These are phyloP conservation scores for Boletus huronensis DNA, from an alignment of 768 basidiomycete species.

Conservation along the genomic window DNA sequence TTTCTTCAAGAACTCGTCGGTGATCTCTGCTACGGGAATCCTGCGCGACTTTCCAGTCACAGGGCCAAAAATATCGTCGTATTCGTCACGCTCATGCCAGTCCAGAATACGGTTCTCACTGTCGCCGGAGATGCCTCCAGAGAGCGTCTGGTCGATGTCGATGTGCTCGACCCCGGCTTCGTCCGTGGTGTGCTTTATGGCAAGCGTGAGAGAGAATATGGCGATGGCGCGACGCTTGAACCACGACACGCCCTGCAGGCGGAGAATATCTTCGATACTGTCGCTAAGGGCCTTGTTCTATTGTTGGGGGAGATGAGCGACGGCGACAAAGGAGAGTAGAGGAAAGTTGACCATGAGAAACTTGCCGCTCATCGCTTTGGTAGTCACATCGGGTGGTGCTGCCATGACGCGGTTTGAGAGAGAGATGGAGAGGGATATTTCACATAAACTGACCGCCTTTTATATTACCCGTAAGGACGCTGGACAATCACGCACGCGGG, in stretches of 20 bases:
- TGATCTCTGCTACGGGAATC: slow-evolving; percentile 44
- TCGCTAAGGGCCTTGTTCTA: slow-evolving; percentile 73
- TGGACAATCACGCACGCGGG: neutral
- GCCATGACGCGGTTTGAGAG: slow-evolving; percentile 46
- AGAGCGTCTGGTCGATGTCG: slow-evolving; percentile 61
- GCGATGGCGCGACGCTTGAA: slow-evolving; percentile 60
- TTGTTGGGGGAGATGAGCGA: slow-evolving; percentile 1
- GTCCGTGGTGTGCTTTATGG: slow-evolving; percentile 62
- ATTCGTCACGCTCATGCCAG: slow-evolving; percentile 50
- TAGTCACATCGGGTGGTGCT: slow-evolving; percentile 55
- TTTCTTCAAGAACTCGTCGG: slow-evolving; percentile 39
- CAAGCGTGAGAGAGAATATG: slow-evolving; percentile 54
- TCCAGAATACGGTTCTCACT: slow-evolving; percentile 55
- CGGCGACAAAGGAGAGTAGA: neutral
- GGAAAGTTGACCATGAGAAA: slow-evolving; percentile 52
- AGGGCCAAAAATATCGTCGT: slow-evolving; percentile 60
- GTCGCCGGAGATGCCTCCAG: slow-evolving; percentile 58
- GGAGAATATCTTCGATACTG: slow-evolving; percentile 57
- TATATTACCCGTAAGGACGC: slow-evolving; percentile 1
- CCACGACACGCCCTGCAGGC: slow-evolving; percentile 73
- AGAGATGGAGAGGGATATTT: neutral
- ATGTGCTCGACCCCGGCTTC: slow-evolving; percentile 59
- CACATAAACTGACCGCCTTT: neutral
- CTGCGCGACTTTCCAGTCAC: slow-evolving; percentile 55
- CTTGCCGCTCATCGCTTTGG: slow-evolving; percentile 57